Conservation (phyloP, 176 grass and related monocot species). For the Aegilops umbellulata region DNA sequence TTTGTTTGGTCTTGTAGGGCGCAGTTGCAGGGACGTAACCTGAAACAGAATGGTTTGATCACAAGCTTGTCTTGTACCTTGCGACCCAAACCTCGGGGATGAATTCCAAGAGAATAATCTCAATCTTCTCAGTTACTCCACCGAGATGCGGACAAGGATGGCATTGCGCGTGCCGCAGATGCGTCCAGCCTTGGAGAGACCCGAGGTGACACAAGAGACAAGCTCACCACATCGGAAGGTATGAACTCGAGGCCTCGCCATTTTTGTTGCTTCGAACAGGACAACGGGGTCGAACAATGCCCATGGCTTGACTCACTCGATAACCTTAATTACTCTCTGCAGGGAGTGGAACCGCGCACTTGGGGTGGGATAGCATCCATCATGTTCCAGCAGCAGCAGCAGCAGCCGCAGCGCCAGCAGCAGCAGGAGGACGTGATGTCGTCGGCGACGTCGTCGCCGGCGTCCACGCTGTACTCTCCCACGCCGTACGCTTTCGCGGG, state of each 20-base stretch:
- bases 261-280: conserved; percentile 13
- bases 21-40: not conserved
- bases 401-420: not conserved
- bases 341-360: not conserved
- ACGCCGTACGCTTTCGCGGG: not conserved
- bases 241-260: conserved; percentile 32
- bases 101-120: conserved; percentile 45
- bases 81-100: conserved; percentile 23
- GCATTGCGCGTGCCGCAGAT: conserved; percentile 29
- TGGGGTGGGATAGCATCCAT: not conserved
- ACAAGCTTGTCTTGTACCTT: conserved; percentile 31
- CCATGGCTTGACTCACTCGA: not conserved
- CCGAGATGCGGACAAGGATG: conserved; percentile 25
- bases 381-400: conserved; percentile 14
- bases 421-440: conserved; percentile 32
- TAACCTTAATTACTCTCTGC: conserved; percentile 19
- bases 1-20: not conserved
- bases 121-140: conserved; percentile 39
- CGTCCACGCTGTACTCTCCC: conserved; percentile 44
- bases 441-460: conserved; percentile 43
- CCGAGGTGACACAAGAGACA: conserved; percentile 14
- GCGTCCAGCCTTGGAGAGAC: conserved; percentile 1
- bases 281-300: conserved; percentile 16
- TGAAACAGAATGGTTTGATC: conserved; percentile 31
- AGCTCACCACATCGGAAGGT: conserved; percentile 27